A percentile compares a stretch with the other conserved stretches of the same genome.
Conservation (phyloP, 345 rosid genomes). For the Sisymbrium altissimum region DNA sequence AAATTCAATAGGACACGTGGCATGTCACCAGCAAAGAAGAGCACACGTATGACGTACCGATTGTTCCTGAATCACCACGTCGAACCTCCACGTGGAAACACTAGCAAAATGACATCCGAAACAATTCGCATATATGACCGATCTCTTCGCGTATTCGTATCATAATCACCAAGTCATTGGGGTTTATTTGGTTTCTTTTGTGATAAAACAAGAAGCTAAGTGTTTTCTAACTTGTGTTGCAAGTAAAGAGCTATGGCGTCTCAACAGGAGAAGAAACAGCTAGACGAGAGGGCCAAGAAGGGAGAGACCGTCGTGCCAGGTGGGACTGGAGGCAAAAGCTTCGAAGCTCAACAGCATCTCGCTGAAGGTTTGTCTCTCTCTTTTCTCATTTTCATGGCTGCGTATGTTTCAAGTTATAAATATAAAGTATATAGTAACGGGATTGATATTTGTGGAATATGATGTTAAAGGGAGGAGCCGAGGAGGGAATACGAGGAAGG, state of each 20-base stretch:
- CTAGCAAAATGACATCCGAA: neutral
- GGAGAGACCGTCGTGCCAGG: slow-evolving; percentile 83
- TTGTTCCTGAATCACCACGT: slow-evolving; percentile 27
- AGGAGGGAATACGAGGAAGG: slow-evolving; percentile 58
- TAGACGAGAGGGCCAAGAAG: slow-evolving; percentile 63
- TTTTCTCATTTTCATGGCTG: neutral
- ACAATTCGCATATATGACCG: neutral
- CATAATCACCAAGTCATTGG: slow-evolving; percentile 1
- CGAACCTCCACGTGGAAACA: slow-evolving; percentile 3
- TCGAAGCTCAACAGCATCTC: slow-evolving; percentile 83
- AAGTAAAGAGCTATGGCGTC: slow-evolving; percentile 39
- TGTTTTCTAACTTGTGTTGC: neutral
- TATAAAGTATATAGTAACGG: neutral
- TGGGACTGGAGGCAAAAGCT: slow-evolving; percentile 89
- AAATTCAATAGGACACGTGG: slow-evolving; percentile 8
- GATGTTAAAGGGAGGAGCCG: slow-evolving; percentile 49
- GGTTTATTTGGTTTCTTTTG: neutral
- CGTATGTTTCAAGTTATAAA: neutral
- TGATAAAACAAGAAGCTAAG: neutral
- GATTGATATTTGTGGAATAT: neutral
- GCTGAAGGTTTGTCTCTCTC: slow-evolving; percentile 52
- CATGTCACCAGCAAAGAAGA: neutral
- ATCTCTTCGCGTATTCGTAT: neutral
- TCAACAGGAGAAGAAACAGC: slow-evolving; percentile 48
- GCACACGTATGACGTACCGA: slow-evolving; percentile 36